Conservation (phyloP, 2,329 filamentous ascomycete species). For the Arthrobotrys musiformis region DNA sequence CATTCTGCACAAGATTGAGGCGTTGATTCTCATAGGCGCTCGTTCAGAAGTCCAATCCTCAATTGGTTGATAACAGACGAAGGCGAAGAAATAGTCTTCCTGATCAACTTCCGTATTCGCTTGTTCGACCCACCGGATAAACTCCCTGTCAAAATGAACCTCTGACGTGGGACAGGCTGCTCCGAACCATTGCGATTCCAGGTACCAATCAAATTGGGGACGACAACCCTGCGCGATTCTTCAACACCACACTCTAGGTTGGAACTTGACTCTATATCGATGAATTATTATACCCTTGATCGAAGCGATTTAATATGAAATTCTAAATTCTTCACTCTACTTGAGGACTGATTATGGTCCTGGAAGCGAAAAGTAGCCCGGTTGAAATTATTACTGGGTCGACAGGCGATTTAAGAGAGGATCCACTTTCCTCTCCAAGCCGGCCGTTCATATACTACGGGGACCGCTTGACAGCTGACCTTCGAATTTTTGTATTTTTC, state of each 20-base stretch:
- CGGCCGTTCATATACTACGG: slow-evolving; percentile 42
- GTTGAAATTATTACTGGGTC: slow-evolving; percentile 37
- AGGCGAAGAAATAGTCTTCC: neutral
- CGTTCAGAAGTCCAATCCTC: neutral
- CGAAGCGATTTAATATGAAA: slow-evolving; percentile 10
- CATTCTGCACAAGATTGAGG: neutral
- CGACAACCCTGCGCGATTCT: slow-evolving; percentile 24
- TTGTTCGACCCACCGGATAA: slow-evolving; percentile 43
- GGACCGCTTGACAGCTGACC: slow-evolving; percentile 17
- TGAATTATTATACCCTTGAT: slow-evolving; percentile 34
- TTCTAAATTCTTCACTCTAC: slow-evolving; percentile 25
- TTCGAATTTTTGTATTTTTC: slow-evolving; percentile 16
- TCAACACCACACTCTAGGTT: slow-evolving; percentile 38
- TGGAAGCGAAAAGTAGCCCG: slow-evolving; percentile 44
- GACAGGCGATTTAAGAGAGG: slow-evolving; percentile 39
- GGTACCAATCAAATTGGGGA: slow-evolving; percentile 12
- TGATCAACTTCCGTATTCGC: slow-evolving; percentile 37
- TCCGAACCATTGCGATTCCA: slow-evolving; percentile 38
- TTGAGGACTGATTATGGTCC: slow-evolving; percentile 24
- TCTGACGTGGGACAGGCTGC: slow-evolving; percentile 29
- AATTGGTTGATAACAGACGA: neutral
- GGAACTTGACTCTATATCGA: slow-evolving; percentile 20
- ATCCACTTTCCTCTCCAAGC: slow-evolving; percentile 39
- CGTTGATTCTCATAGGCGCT: slow-evolving; percentile 10
- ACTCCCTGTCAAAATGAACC: slow-evolving; percentile 45